These are phyloP conservation scores for Lavandula angustifolia DNA, from an alignment of 257 asterid species.

Conservation along the genomic window DNA sequence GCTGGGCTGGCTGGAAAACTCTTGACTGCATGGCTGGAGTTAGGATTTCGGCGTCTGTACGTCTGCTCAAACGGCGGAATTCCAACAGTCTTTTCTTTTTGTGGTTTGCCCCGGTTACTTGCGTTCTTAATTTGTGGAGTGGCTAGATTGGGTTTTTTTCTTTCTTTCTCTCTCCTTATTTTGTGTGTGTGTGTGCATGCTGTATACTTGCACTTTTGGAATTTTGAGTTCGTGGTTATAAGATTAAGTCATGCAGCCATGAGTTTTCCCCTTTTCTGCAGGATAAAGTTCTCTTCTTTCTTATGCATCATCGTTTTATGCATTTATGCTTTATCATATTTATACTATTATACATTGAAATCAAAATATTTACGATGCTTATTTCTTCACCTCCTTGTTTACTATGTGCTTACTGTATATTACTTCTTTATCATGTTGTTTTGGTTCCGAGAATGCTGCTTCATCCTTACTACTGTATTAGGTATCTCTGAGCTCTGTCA, in stretches of 20 bases:
- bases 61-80: too few species aligned
- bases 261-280: not conserved
- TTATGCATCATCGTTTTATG: conserved; percentile 12
- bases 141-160: not conserved
- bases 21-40: too few species aligned
- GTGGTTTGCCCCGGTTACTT: not conserved
- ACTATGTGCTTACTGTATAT: not conserved
- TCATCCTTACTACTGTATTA: conserved; percentile 34
- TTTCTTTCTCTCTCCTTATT: too few species aligned
- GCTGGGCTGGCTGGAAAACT: too few species aligned
- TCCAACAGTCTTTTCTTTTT: not conserved
- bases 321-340: conserved; percentile 19
- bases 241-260: not conserved
- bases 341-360: conserved; percentile 14
- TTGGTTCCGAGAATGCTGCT: conserved; percentile 26
- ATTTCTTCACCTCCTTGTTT: conserved; percentile 21
- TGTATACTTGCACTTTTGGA: not conserved
- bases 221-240: not conserved
- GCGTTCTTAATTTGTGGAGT: not conserved
- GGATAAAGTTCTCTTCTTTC: conserved; percentile 3
- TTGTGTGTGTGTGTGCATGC: not conserved
- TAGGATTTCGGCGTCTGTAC: too few species aligned
- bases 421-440: conserved; percentile 15
- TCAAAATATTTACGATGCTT: conserved; percentile 2
- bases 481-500: conserved; percentile 78